Evolutionary conservation across 441 rosid species (phyloP).

Genomic region (Melastoma candidum): DNA sequence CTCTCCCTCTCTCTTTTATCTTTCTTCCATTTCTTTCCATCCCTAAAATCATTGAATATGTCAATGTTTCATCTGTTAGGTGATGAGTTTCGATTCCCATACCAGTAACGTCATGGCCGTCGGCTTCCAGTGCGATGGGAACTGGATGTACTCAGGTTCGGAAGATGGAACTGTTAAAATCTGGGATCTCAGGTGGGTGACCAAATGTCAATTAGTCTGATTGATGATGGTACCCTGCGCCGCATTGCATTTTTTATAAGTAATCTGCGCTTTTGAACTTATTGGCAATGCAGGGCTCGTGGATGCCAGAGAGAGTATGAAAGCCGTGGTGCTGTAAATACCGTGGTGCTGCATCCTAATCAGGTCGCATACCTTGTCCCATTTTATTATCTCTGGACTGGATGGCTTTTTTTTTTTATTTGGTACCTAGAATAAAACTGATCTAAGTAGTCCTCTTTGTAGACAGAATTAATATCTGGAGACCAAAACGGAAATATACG

Average conservation of each 20-base stretch:
- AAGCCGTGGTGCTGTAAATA: slow-evolving; percentile 88
- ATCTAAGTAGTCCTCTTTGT: slow-evolving; percentile 10
- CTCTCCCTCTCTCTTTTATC: no score
- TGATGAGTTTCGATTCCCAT: slow-evolving; percentile 89
- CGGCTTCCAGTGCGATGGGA: slow-evolving; percentile 94
- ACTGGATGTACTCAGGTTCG: slow-evolving; percentile 99
- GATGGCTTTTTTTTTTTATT: no score
- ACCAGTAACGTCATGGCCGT: slow-evolving; percentile 95
- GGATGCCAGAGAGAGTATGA: slow-evolving; percentile 97
- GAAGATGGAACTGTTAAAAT: slow-evolving; percentile 96
- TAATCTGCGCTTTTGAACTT: slow-evolving; percentile 1
- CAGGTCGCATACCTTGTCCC: slow-evolving; percentile 36
- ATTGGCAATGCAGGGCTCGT: slow-evolving; percentile 60
- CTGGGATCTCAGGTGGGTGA: slow-evolving; percentile 79
- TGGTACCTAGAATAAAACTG: no score
- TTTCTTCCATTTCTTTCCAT: no score
- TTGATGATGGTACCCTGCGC: no score
- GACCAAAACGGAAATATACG: slow-evolving; percentile 94
- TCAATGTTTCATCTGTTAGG: slow-evolving; percentile 27
- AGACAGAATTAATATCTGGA: slow-evolving; percentile 92
- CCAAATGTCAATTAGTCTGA: not conserved
- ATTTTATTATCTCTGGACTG: no score
- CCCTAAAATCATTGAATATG: not conserved
- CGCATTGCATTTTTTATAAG: no score
- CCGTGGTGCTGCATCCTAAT: slow-evolving; percentile 91